Base-by-base conservation (phyloP, 106 monocot genomes). In the Dactylorhiza incarnata region DNA sequence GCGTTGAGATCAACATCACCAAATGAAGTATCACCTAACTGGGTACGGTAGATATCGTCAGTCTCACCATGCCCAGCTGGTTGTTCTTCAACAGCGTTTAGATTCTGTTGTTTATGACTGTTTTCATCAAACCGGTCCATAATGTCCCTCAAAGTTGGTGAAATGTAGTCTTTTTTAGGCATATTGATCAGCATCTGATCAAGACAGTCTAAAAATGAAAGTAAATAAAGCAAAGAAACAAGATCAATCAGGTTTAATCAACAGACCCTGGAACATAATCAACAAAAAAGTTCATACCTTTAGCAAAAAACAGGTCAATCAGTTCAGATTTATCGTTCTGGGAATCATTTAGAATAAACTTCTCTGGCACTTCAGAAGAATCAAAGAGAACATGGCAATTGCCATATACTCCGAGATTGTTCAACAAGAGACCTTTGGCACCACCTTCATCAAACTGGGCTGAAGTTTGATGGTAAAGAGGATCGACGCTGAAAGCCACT, bases 381-480 rank as follows among this genome's bases (percentile, higher is more conserved):
- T 99, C 94, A 90, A 99, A 99, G 56, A 99, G 86, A 46, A 99
- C 92, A 79, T 81, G 88, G 53, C 99, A 99, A 3, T 55, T 73
- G 65, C 91, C 94, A 86, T 88, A 99, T 5, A 99, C 89, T 68
- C 94, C 99, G 77, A 99, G 94, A 76, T 92, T 99, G 50, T 86
- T 86, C 76, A 94, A 81, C 45, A 94, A 78, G 43, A 99, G 94
- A 79, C 94, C 99, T 82, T 90, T 99, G 52, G 92, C 99, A 46
- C 99, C 99, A 80, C 94, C 99, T 90, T 99, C 99, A 87, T 99
- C 99, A 81, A 99, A 94, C 69, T 94, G 91, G 70, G 94, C 94
- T 66, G 99, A 89, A 48, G 99, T 99, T 82, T 99, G 99, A 87
- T 99, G 99, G 84, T 99, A 99, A 63, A 99, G 82, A 79, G 99